Evolutionary conservation across 495 filamentous ascomycete species (phyloP).

Genomic region (Rostrohypoxylon terebratum): DNA sequence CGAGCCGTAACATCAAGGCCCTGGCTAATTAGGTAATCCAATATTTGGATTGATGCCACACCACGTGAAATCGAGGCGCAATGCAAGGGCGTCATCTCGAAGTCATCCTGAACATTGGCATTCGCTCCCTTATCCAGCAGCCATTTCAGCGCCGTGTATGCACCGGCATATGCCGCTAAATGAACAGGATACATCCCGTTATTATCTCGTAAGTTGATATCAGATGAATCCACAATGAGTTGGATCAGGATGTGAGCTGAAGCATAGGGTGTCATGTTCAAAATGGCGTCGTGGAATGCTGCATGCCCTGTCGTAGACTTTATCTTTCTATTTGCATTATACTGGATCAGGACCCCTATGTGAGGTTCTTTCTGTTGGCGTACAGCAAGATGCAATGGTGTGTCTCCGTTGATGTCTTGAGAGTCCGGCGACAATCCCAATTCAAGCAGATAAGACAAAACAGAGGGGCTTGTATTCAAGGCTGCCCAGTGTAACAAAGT

Average conservation of each 20-base stretch:
- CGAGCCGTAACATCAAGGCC: neutral
- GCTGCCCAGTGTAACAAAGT: neutral
- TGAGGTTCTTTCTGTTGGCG: neutral
- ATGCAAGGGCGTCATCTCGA: neutral
- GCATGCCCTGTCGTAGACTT: neutral
- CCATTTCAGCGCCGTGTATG: neutral
- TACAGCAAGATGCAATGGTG: neutral
- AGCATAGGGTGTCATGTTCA: neutral
- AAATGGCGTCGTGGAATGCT: neutral
- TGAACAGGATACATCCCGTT: neutral
- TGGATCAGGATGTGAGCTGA: neutral
- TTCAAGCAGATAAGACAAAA: neutral
- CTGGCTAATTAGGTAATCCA: neutral
- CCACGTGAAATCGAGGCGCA: neutral
- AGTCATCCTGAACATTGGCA: neutral
- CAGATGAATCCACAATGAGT: neutral
- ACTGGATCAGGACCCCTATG: neutral
- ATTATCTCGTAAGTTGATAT: neutral
- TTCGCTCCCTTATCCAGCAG: neutral
- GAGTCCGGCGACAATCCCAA: neutral
- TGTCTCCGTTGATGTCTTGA: neutral
- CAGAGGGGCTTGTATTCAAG: neutral
- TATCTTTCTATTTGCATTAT: neutral
- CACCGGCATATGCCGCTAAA: neutral
- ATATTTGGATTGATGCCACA: neutral